Conservation (phyloP, 495 filamentous ascomycete genomes). For the Cryomyces minteri region DNA sequence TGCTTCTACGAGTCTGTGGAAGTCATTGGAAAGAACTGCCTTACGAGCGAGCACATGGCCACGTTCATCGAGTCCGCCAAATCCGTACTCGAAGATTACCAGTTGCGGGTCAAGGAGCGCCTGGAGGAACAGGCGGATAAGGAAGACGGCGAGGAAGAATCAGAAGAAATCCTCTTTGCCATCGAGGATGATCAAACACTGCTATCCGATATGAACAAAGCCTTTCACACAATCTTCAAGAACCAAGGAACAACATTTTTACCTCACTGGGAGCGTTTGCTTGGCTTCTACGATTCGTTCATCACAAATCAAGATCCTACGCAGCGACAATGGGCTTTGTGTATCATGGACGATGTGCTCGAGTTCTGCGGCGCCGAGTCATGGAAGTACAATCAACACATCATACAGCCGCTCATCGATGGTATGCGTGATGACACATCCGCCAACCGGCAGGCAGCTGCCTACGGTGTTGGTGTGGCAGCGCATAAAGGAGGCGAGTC, state of each 20-base stretch:
- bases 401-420: slow-evolving; percentile 65
- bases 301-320: slow-evolving; percentile 71
- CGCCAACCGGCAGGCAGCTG: slow-evolving; percentile 89
- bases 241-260: slow-evolving; percentile 76
- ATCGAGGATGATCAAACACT: slow-evolving; percentile 96
- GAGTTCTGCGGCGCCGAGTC: slow-evolving; percentile 85
- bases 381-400: slow-evolving; percentile 64
- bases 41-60: slow-evolving; percentile 59
- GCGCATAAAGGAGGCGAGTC: slow-evolving; percentile 75
- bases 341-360: slow-evolving; percentile 95
- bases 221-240: slow-evolving; percentile 98
- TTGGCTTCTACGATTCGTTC: slow-evolving; percentile 69
- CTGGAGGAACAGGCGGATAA: slow-evolving; percentile 54
- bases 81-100: slow-evolving; percentile 80
- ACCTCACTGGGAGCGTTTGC: slow-evolving; percentile 66
- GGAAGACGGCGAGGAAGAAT: slow-evolving; percentile 60
- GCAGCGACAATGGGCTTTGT: slow-evolving; percentile 94
- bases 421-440: slow-evolving; percentile 73
- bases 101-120: slow-evolving; percentile 60
- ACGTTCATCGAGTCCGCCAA: slow-evolving; percentile 72
- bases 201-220: slow-evolving; percentile 99
- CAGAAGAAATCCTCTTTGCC: slow-evolving; percentile 65
- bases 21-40: slow-evolving; percentile 68
- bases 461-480: slow-evolving; percentile 90
- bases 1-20: slow-evolving; percentile 99